A percentile compares a stretch with the other conserved stretches of the same genome.
These are phyloP conservation scores for Candolleomyces eurysporus DNA, from an alignment of 768 basidiomycete species.

Conservation along the genomic window DNA sequence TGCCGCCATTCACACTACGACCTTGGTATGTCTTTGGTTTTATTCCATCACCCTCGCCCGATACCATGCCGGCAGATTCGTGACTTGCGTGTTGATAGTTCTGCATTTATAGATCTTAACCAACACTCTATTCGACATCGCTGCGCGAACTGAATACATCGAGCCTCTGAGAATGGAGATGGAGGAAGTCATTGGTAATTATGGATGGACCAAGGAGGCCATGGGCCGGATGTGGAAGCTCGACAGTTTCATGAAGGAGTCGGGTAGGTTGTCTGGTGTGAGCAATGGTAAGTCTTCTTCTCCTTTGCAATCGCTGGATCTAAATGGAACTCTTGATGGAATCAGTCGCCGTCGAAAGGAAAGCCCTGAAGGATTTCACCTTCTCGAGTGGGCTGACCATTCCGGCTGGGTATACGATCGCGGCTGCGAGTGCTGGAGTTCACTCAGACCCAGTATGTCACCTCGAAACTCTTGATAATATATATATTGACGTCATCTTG, in stretches of 20 bases:
- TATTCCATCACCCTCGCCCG: neutral
- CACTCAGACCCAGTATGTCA: neutral
- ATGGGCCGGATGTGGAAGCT: constrained; percentile 37
- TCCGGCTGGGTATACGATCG: constrained; percentile 17
- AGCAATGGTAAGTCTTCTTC: neutral
- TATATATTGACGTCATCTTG: neutral
- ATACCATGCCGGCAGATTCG: neutral
- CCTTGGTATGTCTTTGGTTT: constrained; percentile 23
- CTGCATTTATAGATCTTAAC: constrained; percentile 26
- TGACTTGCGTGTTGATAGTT: neutral
- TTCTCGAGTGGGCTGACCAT: constrained; percentile 43
- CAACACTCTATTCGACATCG: constrained; percentile 34
- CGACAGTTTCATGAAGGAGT: constrained; percentile 42
- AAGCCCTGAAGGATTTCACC: neutral
- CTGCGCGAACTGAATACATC: constrained; percentile 28
- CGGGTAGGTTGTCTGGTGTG: neutral
- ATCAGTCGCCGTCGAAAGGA: neutral
- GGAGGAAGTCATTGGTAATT: constrained; percentile 25
- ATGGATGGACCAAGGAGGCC: constrained; percentile 33
- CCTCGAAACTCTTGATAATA: neutral
- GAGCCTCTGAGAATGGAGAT: constrained; percentile 39
- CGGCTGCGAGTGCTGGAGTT: neutral
- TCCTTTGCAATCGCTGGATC: neutral
- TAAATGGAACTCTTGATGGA: neutral
- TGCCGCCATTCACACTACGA: constrained; percentile 39